phyloP scores from a whole-genome alignment of 2,329 filamentous ascomycete species.

The Pyrenochaeta sp. region DNA sequence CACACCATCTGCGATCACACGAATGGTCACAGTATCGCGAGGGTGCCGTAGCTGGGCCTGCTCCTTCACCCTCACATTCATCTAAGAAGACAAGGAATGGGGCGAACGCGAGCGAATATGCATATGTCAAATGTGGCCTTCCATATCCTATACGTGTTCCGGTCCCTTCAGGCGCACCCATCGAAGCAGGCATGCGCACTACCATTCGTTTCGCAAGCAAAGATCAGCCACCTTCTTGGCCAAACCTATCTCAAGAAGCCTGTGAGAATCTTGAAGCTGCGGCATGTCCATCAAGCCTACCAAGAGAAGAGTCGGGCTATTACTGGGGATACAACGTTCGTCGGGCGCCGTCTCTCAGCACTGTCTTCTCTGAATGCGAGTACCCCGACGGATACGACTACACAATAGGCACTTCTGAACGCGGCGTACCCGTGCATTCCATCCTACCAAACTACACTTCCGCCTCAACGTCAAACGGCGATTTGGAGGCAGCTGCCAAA shows the following conservation, averaged over 20 bases:
- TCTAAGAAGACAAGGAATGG: slow-evolving; percentile 53
- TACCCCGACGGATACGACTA: slow-evolving; percentile 82
- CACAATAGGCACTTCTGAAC: slow-evolving; percentile 83
- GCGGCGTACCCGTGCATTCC: slow-evolving; percentile 61
- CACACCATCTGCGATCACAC: slow-evolving; percentile 77
- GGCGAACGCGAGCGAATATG: slow-evolving; percentile 24
- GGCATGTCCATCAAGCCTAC: slow-evolving; percentile 71
- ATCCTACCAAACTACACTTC: slow-evolving; percentile 34
- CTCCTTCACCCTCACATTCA: slow-evolving; percentile 11
- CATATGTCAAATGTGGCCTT: slow-evolving; percentile 61
- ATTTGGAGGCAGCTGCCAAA: slow-evolving; percentile 19
- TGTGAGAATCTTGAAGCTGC: slow-evolving; percentile 55
- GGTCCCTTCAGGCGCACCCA: slow-evolving; percentile 51
- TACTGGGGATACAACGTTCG: slow-evolving; percentile 86
- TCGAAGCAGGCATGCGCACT: slow-evolving; percentile 75
- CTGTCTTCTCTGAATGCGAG: slow-evolving; percentile 78
- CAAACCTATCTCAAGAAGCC: slow-evolving; percentile 27
- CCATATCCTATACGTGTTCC: slow-evolving; percentile 59
- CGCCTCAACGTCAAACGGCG: too few species aligned
- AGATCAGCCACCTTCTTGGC: slow-evolving; percentile 46
- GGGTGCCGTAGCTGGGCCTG: slow-evolving; percentile 66
- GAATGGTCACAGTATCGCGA: slow-evolving; percentile 85
- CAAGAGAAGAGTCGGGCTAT: slow-evolving; percentile 78
- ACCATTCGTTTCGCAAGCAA: slow-evolving; percentile 70
- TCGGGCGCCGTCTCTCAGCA: slow-evolving; percentile 69